Evolutionary conservation across 2,329 filamentous ascomycete genomes (phyloP), one percentile per base, ranked within the genome.

Genomic region (Colletotrichum sp.): DNA sequence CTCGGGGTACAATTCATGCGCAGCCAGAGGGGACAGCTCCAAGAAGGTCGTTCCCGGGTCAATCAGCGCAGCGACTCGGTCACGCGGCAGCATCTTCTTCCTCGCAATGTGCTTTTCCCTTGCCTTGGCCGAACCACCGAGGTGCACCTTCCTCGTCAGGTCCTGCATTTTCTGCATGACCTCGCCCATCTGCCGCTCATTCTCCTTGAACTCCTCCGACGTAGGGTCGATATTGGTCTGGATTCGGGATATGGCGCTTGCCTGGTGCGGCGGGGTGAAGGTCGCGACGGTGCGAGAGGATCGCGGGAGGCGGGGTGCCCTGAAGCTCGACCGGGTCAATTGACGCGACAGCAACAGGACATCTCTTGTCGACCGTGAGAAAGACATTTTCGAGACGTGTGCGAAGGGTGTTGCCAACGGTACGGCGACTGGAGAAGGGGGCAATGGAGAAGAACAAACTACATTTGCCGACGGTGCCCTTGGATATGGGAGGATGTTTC

Each of bases 71-170:
- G 95, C 94, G 68, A 99, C 91, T 38, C 96, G 92, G 83, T 98
- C 96, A 76, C 97, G 88, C 4, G 96, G 95, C 70, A 99, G 89
- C 95, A 98, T 98, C 89, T 98, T 98, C 76, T 95, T 94, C 78
- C 96, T 89, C 38, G 93, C 91, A 27, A 97, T 84, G 81, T 98
- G 96, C 86, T 98, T 98, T 76, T 96, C 92, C 73, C 94, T 89
- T 6, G 96, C 94, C 83, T 97, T 97, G 72, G 92, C 89, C 2
- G 94, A 86, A 1, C 97, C 97, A 67, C 96, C 96, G 76, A 90
- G 88, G 65, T 95, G 90, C 70, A 95, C 93, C 77, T 89, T 91
- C 61, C 87, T 85, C 72, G 96, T 95, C 72, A 98, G 87, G 67
- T 88, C 86, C 73, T 92, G 89, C 79, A 98, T 88, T 24, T 89